These are phyloP conservation scores for Penicillium glabrum DNA, from an alignment of 2,329 filamentous ascomycete genomes.

Conservation along the genomic window DNA sequence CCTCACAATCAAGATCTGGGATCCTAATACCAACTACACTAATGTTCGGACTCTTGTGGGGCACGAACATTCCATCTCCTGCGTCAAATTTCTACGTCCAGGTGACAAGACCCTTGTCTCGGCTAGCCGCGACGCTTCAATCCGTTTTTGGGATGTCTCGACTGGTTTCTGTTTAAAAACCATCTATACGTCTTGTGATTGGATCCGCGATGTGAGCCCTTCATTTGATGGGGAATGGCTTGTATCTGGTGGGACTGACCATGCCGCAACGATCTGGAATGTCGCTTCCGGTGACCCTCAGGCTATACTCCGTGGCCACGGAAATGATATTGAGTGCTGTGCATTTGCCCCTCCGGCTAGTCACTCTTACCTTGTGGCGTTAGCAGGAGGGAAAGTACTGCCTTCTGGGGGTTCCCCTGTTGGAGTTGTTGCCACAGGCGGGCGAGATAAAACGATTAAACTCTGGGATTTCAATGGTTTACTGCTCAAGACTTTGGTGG, in stretches of 20 bases:
- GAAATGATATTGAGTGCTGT: constrained; percentile 82
- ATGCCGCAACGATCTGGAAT: constrained; percentile 83
- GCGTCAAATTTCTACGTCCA: constrained; percentile 81
- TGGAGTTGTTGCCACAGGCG: constrained; percentile 85
- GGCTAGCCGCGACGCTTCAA: constrained; percentile 78
- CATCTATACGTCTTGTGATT: constrained; percentile 76
- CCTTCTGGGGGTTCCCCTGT: constrained; percentile 41
- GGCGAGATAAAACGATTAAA: constrained; percentile 29
- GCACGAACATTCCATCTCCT: constrained; percentile 87
- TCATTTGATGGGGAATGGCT: constrained; percentile 81
- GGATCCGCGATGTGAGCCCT: constrained; percentile 82
- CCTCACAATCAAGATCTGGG: constrained; percentile 92
- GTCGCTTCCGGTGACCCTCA: constrained; percentile 71
- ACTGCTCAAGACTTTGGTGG: constrained; percentile 76
- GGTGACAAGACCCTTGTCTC: constrained; percentile 72
- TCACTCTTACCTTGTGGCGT: constrained; percentile 71
- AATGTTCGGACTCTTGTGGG: constrained; percentile 87
- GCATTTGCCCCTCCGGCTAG: constrained; percentile 75
- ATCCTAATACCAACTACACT: constrained; percentile 86
- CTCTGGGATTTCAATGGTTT: constrained; percentile 62
- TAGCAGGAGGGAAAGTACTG: constrained; percentile 36
- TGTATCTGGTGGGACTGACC: constrained; percentile 77
- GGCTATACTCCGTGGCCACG: constrained; percentile 77
- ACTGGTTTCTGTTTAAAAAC: constrained; percentile 90
- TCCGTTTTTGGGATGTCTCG: constrained; percentile 87